Conservation (phyloP, 306 rosid genomes). For the Bauhinia variegata region DNA sequence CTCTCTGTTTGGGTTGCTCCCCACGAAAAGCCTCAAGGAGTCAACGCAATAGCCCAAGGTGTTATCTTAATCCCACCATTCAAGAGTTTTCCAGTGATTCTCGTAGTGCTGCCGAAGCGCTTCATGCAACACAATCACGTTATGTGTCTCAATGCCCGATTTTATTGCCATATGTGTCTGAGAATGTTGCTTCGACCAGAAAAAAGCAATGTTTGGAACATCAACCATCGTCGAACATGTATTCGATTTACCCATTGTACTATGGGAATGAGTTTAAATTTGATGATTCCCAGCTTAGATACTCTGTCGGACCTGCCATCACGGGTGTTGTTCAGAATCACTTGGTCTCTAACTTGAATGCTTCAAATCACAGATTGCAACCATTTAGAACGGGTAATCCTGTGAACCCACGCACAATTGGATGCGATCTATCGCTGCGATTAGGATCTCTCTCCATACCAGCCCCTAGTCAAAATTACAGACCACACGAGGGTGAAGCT, state of each 20-base stretch:
- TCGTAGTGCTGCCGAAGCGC: slow-evolving; percentile 34
- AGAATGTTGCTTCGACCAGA: slow-evolving; percentile 33
- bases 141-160: slow-evolving; percentile 37
- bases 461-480: slow-evolving; percentile 30
- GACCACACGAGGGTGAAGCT: slow-evolving; percentile 30
- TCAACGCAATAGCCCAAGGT: slow-evolving; percentile 59
- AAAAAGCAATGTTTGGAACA: slow-evolving; percentile 42
- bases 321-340: slow-evolving; percentile 25
- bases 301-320: slow-evolving; percentile 34
- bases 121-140: slow-evolving; percentile 9
- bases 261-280: slow-evolving; percentile 37
- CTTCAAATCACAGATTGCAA: slow-evolving; percentile 30
- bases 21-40: slow-evolving; percentile 65
- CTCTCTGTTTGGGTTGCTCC: slow-evolving; percentile 73
- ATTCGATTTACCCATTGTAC: slow-evolving; percentile 55
- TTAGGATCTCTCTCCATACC: slow-evolving; percentile 50
- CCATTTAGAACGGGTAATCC: slow-evolving; percentile 11
- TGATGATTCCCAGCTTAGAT: slow-evolving; percentile 24
- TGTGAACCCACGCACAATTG: slow-evolving; percentile 28
- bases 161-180: slow-evolving; percentile 10
- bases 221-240: slow-evolving; percentile 29
- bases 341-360: slow-evolving; percentile 21
- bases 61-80: slow-evolving; percentile 54
- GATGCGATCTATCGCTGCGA: slow-evolving; percentile 72
- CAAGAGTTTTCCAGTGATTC: slow-evolving; percentile 32